Conservation (phyloP, 805 yeast genomes). For the Candida vartiovaarae region DNA sequence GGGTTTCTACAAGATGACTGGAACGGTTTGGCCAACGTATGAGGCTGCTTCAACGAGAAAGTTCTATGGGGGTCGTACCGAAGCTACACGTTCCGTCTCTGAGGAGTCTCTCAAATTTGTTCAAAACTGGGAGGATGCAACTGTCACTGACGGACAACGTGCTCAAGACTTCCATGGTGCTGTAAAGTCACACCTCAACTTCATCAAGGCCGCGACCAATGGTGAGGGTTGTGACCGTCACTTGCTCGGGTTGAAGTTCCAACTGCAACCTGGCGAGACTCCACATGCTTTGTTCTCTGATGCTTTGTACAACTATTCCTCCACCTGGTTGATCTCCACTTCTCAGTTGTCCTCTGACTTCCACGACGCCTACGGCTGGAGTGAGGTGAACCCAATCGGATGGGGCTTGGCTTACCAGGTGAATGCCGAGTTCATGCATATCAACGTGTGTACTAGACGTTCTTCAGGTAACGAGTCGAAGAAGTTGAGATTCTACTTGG, state of each 20-base stretch:
- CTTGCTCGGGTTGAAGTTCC: slow-evolving; percentile 77
- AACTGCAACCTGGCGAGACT: slow-evolving; percentile 50
- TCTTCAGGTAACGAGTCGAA: slow-evolving; percentile 50
- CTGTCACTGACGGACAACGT: slow-evolving; percentile 43
- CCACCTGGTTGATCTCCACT: slow-evolving; percentile 81
- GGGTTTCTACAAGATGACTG: slow-evolving; percentile 79
- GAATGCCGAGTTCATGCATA: slow-evolving; percentile 75
- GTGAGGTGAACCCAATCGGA: slow-evolving; percentile 91
- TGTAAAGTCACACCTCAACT: slow-evolving; percentile 62
- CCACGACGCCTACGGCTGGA: slow-evolving; percentile 93
- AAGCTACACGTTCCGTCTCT: slow-evolving; percentile 83
- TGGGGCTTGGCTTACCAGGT: slow-evolving; percentile 92
- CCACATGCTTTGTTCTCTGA: slow-evolving; percentile 65
- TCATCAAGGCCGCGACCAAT: slow-evolving; percentile 68
- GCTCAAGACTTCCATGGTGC: slow-evolving; percentile 66
- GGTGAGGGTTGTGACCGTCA: slow-evolving; percentile 95
- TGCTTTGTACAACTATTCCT: slow-evolving; percentile 67
- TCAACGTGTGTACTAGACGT: slow-evolving; percentile 74
- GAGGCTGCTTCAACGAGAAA: slow-evolving; percentile 94
- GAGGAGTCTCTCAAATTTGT: slow-evolving; percentile 64
- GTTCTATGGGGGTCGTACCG: slow-evolving; percentile 87
- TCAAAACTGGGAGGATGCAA: slow-evolving; percentile 58
- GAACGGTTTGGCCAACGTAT: slow-evolving; percentile 81
- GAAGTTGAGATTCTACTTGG: slow-evolving; percentile 58
- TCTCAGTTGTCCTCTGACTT: slow-evolving; percentile 82